These are phyloP conservation scores for Stemphylium vesicarium DNA, from an alignment of 2,329 filamentous ascomycete genomes.

Conservation along the genomic window DNA sequence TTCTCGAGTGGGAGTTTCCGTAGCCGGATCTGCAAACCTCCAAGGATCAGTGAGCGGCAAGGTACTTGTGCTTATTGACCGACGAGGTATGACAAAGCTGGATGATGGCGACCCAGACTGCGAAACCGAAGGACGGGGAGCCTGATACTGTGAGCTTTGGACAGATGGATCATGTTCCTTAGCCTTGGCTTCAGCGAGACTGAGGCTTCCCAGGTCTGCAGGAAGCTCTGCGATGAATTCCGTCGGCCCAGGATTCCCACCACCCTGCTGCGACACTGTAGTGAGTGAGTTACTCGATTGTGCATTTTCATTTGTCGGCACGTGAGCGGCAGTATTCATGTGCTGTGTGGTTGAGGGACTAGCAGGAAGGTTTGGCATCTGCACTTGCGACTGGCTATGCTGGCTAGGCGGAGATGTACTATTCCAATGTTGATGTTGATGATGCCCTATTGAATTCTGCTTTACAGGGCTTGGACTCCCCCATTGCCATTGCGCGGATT, in stretches of 20 bases:
- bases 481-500: constrained; percentile 19
- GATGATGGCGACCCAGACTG: constrained; percentile 26
- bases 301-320: constrained; percentile 13
- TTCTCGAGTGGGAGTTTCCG: constrained; percentile 43
- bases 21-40: constrained; percentile 41
- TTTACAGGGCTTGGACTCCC: constrained; percentile 4
- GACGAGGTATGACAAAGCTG: constrained; percentile 36
- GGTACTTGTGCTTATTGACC: constrained; percentile 37
- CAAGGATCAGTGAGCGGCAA: constrained; percentile 42
- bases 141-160: constrained; percentile 33
- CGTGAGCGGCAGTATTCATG: constrained; percentile 14
- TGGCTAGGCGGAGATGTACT: constrained; percentile 22
- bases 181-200: constrained; percentile 24
- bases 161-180: constrained; percentile 6
- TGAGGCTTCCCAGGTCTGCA: constrained; percentile 40
- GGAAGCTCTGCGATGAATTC: constrained; percentile 46
- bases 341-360: constrained; percentile 30
- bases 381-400: constrained; percentile 17
- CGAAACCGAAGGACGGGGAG: constrained; percentile 29
- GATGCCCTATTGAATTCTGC: constrained; percentile 18
- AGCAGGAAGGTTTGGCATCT: constrained; percentile 15
- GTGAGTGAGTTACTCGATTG: constrained; percentile 20
- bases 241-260: constrained; percentile 19
- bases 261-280: constrained; percentile 14
- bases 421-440: constrained; percentile 38